These are phyloP conservation scores for Aspergillus fijiensis DNA, from an alignment of 2,329 filamentous ascomycete genomes.

Conservation along the genomic window DNA sequence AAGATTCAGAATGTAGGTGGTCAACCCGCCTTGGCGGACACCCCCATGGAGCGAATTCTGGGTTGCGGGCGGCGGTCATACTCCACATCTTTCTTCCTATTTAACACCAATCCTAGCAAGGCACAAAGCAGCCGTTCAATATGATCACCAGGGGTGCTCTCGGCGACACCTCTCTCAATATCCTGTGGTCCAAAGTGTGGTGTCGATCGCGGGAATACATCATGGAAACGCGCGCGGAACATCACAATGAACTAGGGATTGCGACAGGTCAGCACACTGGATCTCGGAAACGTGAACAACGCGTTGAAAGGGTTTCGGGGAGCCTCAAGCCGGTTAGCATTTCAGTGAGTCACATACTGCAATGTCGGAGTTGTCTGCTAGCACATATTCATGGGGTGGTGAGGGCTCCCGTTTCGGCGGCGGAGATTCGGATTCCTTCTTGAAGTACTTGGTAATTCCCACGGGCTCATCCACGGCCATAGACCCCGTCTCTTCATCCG, in stretches of 20 bases:
- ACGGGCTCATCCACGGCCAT: conserved; percentile 42
- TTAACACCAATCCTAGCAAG: conserved; percentile 80
- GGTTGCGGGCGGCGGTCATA: conserved; percentile 54
- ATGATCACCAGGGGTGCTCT: conserved; percentile 75
- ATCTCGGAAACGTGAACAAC: conserved; percentile 32
- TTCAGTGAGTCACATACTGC: conserved; percentile 65
- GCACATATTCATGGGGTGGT: conserved; percentile 82
- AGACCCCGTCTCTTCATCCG: conserved; percentile 55
- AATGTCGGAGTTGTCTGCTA: conserved; percentile 89
- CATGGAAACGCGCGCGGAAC: conserved; percentile 91
- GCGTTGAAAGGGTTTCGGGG: conserved; percentile 21
- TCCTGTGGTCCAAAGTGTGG: conserved; percentile 93
- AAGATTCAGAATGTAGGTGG: background rate
- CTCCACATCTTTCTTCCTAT: conserved; percentile 99
- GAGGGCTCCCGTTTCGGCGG: conserved; percentile 80
- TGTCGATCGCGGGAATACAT: conserved; percentile 82
- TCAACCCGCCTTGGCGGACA: background rate
- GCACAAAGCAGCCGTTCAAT: conserved; percentile 88
- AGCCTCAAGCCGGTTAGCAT: conserved; percentile 38
- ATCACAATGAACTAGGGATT: conserved; percentile 84
- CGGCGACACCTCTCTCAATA: conserved; percentile 80
- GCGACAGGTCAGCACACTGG: conserved; percentile 36
- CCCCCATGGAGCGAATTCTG: conserved; percentile 7
- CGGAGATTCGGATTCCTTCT: conserved; percentile 53
- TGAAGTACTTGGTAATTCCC: conserved; percentile 51